A percentile compares a stretch with the other conserved stretches of the same genome.
phyloP scores from a whole-genome alignment of 208 protist species.

The Trypanosoma vivax region DNA sequence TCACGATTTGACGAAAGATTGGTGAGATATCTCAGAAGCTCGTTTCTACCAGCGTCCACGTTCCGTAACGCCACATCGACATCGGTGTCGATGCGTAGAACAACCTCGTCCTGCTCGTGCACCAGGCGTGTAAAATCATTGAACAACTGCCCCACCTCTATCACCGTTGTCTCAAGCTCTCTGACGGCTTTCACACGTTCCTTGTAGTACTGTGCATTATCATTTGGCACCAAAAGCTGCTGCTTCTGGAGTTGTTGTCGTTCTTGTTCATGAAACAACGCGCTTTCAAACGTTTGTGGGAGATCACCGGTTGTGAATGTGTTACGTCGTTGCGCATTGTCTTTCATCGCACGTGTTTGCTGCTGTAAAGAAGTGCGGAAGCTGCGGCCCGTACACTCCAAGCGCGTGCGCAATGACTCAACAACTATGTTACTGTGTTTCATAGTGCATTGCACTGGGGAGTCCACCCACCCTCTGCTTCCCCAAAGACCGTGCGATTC shows the following conservation, averaged over 20 bases:
- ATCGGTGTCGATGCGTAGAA: constrained; percentile 88
- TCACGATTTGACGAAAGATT: constrained; percentile 85
- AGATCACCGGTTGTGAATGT: constrained; percentile 73
- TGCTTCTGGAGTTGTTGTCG: constrained; percentile 67
- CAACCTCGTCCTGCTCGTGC: constrained; percentile 88
- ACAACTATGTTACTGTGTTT: constrained; percentile 59
- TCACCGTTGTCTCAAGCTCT: constrained; percentile 83
- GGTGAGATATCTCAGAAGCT: constrained; percentile 86
- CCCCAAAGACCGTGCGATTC: constrained; percentile 22
- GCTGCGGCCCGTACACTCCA: constrained; percentile 67
- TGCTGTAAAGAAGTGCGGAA: constrained; percentile 80
- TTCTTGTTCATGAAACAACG: constrained; percentile 85
- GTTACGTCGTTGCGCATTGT: constrained; percentile 65
- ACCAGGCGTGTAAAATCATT: constrained; percentile 89
- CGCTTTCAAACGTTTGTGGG: constrained; percentile 80
- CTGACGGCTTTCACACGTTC: constrained; percentile 77
- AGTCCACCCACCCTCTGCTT: constrained; percentile 3
- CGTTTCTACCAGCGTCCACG: constrained; percentile 89
- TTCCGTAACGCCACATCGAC: constrained; percentile 76
- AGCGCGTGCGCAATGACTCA: constrained; percentile 60
- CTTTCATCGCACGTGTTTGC: constrained; percentile 70
- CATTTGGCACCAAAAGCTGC: constrained; percentile 37
- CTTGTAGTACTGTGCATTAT: constrained; percentile 76
- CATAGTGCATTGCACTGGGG: constrained; percentile 11
- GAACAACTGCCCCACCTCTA: constrained; percentile 88